Conservation (phyloP, 2,329 filamentous ascomycete species). For the Rhynchosporium secalis region DNA sequence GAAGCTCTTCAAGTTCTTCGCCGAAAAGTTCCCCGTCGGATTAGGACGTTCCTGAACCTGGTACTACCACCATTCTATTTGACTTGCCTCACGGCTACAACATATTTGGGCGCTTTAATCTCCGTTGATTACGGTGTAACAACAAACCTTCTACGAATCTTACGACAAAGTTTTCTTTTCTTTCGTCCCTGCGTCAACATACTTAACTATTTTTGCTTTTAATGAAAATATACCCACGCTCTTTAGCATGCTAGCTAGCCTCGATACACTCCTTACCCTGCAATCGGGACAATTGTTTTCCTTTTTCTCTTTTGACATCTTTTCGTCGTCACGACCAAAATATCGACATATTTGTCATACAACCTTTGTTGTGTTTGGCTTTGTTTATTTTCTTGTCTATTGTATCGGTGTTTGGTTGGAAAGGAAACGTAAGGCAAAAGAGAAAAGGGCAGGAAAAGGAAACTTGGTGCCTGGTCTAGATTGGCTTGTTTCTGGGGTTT, state of each 20-base stretch:
- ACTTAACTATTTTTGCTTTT: conserved; percentile 13
- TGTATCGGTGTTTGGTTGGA: not conserved
- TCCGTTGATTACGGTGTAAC: conserved; percentile 11
- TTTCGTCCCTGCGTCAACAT: conserved; percentile 18
- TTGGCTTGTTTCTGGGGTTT: conserved; percentile 6
- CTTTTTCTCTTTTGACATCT: conserved; percentile 19
- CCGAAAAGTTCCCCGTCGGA: conserved; percentile 39
- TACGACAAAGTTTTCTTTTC: conserved; percentile 14
- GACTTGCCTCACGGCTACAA: conserved; percentile 18
- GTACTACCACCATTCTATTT: too few species aligned
- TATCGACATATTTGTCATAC: not conserved
- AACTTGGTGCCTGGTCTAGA: conserved; percentile 6
- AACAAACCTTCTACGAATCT: conserved; percentile 23
- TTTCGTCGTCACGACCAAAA: conserved; percentile 2
- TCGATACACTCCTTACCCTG: conserved; percentile 17
- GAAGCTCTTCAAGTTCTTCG: conserved; percentile 39
- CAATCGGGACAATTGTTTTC: conserved; percentile 14
- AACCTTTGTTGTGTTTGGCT: too few species aligned
- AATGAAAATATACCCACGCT: conserved; percentile 30
- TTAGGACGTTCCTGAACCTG: conserved; percentile 31
- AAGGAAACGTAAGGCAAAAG: not conserved
- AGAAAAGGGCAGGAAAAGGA: not conserved
- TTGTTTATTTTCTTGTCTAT: conserved; percentile 14
- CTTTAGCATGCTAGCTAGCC: conserved; percentile 31
- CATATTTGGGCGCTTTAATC: conserved; percentile 5